phyloP scores from a whole-genome alignment of 1,284 basidiomycete species.

The Mycena sp. region DNA sequence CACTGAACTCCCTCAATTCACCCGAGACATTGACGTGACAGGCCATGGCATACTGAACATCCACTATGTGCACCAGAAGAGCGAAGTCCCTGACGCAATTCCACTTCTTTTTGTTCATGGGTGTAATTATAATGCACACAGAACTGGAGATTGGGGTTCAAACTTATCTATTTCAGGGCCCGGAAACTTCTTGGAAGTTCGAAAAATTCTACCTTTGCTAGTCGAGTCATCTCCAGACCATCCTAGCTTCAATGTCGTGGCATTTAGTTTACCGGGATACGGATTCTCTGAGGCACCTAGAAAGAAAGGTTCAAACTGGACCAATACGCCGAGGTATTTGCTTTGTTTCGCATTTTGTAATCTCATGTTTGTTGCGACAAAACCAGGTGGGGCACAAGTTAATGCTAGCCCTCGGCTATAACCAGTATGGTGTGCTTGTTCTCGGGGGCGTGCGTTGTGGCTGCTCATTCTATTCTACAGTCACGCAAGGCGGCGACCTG shows the following conservation, averaged over 20 bases:
- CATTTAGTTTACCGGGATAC: slow-evolving; percentile 60
- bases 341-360: neutral
- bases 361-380: too few relatives aligned
- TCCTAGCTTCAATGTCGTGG: slow-evolving; percentile 69
- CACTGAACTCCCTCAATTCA: slow-evolving; percentile 57
- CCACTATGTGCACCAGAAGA: slow-evolving; percentile 62
- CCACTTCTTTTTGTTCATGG: slow-evolving; percentile 65
- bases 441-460: slow-evolving; percentile 30
- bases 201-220: slow-evolving; percentile 63
- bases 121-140: slow-evolving; percentile 43
- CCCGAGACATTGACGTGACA: slow-evolving; percentile 52
- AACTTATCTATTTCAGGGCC: slow-evolving; percentile 60
- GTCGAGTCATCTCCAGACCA: slow-evolving; percentile 49
- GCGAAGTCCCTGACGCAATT: slow-evolving; percentile 51
- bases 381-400: slow-evolving; percentile 56
- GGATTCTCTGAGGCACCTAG: slow-evolving; percentile 60
- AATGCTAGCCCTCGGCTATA: slow-evolving; percentile 62
- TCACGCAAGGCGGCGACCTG: slow-evolving; percentile 59
- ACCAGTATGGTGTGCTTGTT: slow-evolving; percentile 55
- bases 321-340: slow-evolving; percentile 53
- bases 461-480: neutral
- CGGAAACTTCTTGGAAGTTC: slow-evolving; percentile 64
- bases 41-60: slow-evolving; percentile 54
- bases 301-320: slow-evolving; percentile 40
- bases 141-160: too few relatives aligned